Percentiles rank a stretch among this genome's conserved stretches.
Evolutionary conservation across 2,329 filamentous ascomycete genomes (phyloP).

Genomic region (Apiospora phragmitis): DNA sequence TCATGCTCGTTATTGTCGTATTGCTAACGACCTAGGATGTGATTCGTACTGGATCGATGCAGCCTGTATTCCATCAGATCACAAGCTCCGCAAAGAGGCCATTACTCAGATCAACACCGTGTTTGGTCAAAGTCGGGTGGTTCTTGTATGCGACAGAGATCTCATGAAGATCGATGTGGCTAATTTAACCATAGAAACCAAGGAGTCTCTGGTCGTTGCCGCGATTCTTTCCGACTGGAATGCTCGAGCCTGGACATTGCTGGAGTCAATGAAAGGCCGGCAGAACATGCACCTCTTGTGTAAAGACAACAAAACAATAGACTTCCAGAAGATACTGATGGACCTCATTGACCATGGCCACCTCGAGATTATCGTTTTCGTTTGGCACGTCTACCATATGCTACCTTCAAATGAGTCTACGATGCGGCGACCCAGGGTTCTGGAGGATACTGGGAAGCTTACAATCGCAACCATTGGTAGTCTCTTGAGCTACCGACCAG

Average conservation of each 20-base stretch:
- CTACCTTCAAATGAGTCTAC: neutral
- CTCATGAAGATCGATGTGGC: conserved; percentile 24
- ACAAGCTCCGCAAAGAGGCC: conserved; percentile 23
- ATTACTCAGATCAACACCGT: conserved; percentile 26
- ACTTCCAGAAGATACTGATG: neutral
- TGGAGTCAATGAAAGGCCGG: conserved; percentile 17
- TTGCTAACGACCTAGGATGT: conserved; percentile 23
- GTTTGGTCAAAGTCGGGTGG: conserved; percentile 22
- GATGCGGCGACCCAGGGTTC: neutral
- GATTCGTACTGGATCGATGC: conserved; percentile 33
- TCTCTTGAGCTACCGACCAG: neutral
- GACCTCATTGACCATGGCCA: neutral
- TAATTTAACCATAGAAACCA: conserved; percentile 5
- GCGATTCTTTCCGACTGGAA: conserved; percentile 28
- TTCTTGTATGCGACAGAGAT: conserved; percentile 26
- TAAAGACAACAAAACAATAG: neutral
- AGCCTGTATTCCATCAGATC: conserved; percentile 27
- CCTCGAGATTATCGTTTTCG: neutral
- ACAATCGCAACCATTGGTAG: neutral
- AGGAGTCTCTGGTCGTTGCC: conserved; percentile 21
- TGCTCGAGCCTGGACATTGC: conserved; percentile 27
- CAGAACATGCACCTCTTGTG: neutral
- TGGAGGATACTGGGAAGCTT: neutral
- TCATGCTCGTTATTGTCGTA: conserved; percentile 22
- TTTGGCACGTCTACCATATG: neutral